Evolutionary conservation across 2,329 filamentous ascomycete genomes (phyloP), one percentile per base, ranked within the genome.

Genomic region (Xylariaceae sp.): DNA sequence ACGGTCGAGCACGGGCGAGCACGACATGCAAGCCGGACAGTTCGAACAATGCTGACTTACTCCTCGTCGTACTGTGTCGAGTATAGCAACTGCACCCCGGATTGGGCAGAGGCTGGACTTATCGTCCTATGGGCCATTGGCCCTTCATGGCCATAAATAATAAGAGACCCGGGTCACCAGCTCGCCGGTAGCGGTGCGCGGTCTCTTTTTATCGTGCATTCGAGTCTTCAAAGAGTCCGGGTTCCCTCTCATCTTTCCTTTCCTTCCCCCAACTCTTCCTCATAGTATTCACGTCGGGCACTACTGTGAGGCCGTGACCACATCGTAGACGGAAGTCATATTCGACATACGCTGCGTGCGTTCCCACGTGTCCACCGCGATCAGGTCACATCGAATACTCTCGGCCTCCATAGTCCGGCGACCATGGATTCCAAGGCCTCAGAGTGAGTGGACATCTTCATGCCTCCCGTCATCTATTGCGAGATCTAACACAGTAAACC

Each of bases 281-380:
- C 19, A 19, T 19, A 19, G 3, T n/a, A 9, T 37, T 8, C 27
- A n/a, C 26, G 19, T 19, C 12, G 7, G 50, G 8, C 19, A 32
- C 34, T 32, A 37, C 34, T n/a, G 41, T 46, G 46, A 34, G 30
- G 27, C 40, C 26, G 54, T 40, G n/a, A 47, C 41, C 31, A 56
- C 51, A 54, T 56, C 56, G 34, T 49, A 59, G 47, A 53, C 56
- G 37, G 54, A 56, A 32, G 54, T 40, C 31, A 30, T 47, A 27
- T 40, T 19, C 54, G n/a, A 39, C n/a, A 54, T 59, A 54, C 54
- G 57, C 37, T 46, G 42, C 9, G 4, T 7, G 8, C 29, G 6
- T 31, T 26, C 34, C 27, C 9, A 4, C 19, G 19, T 19, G 3
- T 31, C 26, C 39, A 50, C 11, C 12, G 6, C 30, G 4, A 50